phyloP scores from a whole-genome alignment of 75 land plant species.

The Adiantum capillusveneris region DNA sequence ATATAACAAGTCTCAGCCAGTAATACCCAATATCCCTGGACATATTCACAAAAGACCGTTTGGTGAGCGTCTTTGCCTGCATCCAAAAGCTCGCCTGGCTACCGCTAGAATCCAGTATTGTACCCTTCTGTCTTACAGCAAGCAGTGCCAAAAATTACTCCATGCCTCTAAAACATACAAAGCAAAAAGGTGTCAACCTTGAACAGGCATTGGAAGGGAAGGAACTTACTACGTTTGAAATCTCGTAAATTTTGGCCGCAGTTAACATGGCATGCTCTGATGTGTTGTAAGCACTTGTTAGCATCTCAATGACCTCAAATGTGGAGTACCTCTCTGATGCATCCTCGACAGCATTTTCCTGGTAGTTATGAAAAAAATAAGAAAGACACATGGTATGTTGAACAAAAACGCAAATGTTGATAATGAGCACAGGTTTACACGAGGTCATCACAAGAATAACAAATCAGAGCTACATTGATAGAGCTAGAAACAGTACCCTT shows the following conservation, averaged over 20 bases:
- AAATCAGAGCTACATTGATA: no score
- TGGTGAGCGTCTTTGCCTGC: conserved; percentile 66
- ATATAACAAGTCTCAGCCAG: conserved; percentile 92
- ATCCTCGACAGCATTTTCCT: background rate
- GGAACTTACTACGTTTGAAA: conserved; percentile 8
- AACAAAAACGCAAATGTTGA: no score
- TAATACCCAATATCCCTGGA: conserved; percentile 95
- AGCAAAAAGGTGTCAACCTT: no score
- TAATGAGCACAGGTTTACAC: no score
- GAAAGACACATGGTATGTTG: no score
- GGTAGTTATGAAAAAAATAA: no score
- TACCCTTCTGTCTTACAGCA: conserved; percentile 62
- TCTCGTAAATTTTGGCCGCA: conserved; percentile 8
- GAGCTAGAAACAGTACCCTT: conserved; percentile 25
- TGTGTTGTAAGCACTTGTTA: background rate
- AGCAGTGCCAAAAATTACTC: background rate
- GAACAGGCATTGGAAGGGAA: no score
- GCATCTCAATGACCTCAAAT: conserved; percentile 4
- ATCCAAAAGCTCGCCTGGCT: conserved; percentile 91
- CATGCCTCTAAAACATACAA: no score
- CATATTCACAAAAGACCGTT: conserved; percentile 90
- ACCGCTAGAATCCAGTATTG: conserved; percentile 75
- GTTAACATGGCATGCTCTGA: conserved; percentile 10
- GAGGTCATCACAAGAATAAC: background rate
- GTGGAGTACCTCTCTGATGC: conserved; percentile 7